phyloP scores from a whole-genome alignment of 176 grass and related monocot species.

The Eremochloa ophiuroides region DNA sequence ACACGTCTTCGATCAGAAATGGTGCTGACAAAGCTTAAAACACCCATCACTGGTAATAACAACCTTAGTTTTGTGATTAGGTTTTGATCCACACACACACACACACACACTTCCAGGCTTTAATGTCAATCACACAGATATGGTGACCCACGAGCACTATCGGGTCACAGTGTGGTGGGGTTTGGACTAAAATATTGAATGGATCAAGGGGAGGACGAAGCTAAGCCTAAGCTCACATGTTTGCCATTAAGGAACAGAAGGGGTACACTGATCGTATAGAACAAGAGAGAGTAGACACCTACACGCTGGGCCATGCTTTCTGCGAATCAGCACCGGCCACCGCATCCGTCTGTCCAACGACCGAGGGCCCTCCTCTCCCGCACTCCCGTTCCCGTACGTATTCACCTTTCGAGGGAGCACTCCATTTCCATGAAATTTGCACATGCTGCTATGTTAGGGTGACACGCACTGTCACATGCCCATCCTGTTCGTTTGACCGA shows the following conservation, averaged over 20 bases:
- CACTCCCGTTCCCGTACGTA: neutral
- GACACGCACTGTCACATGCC: too few species aligned
- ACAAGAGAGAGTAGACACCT: neutral
- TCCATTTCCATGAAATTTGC: neutral
- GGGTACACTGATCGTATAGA: neutral
- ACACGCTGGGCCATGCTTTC: constrained; percentile 15
- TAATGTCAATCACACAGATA: neutral
- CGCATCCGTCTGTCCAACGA: neutral
- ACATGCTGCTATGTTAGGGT: too few species aligned
- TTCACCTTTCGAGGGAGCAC: neutral
- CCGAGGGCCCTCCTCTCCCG: neutral
- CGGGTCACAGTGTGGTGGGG: neutral
- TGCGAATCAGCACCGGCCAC: constrained; percentile 35
- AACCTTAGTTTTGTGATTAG: neutral
- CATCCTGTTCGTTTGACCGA: too few species aligned
- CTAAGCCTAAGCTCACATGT: constrained; percentile 19
- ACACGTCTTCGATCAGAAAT: neutral
- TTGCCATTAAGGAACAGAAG: constrained; percentile 21
- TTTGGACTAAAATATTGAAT: constrained; percentile 6
- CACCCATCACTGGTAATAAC: neutral
- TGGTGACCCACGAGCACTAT: constrained; percentile 2
- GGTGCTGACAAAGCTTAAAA: neutral
- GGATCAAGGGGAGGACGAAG: neutral
- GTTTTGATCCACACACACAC: neutral
- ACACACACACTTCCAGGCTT: neutral